A percentile compares a stretch with the other conserved stretches of the same genome.
Evolutionary conservation across 2,329 filamentous ascomycete species (phyloP).

Genomic region (Fusarium udum): DNA sequence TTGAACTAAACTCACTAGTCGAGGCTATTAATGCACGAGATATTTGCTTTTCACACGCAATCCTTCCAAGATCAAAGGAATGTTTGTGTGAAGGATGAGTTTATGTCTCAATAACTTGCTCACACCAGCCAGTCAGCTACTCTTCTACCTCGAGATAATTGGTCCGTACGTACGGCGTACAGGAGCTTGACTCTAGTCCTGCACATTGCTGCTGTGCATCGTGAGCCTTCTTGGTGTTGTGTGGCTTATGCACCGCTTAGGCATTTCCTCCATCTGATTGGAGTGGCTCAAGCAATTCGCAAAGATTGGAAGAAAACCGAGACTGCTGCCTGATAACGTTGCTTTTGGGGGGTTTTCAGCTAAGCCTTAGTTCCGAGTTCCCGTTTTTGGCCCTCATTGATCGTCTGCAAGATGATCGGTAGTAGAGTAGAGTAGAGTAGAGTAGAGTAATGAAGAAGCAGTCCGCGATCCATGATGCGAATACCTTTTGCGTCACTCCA

Average conservation of each 20-base stretch:
- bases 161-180: too few relatives aligned
- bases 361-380: not conserved
- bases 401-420: not conserved
- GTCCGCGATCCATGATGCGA: not conserved
- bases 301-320: not conserved
- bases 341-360: not conserved
- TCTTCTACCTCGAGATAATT: accelerated
- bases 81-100: not conserved
- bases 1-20: not conserved
- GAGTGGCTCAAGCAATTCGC: not conserved
- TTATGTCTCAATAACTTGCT: not conserved
- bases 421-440: not conserved
- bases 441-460: not conserved
- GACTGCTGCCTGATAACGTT: not conserved
- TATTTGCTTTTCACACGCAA: not conserved
- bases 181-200: not conserved
- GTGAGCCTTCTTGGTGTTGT: not conserved
- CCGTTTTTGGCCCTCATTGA: not conserved
- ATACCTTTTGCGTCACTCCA: not conserved
- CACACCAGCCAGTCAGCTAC: not conserved
- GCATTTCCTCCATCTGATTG: not conserved
- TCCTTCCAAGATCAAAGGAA: too few relatives aligned
- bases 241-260: not conserved
- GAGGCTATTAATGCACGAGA: not conserved
- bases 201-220: not conserved